phyloP scores from a whole-genome alignment of 2,329 filamentous ascomycete genomes.

The Stylonectria norvegica region DNA sequence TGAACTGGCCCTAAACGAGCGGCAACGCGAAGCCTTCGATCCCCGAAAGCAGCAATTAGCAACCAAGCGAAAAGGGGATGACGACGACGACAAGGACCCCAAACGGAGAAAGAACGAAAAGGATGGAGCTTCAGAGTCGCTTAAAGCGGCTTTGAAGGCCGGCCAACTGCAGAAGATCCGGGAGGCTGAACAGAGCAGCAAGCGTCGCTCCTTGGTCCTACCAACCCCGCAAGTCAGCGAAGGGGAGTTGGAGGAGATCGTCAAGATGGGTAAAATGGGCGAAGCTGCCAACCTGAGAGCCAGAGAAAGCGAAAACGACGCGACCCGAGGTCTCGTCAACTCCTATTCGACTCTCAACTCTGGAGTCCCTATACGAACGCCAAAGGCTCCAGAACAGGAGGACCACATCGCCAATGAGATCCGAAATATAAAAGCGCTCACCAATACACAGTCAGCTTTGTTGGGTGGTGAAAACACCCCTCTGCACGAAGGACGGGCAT shows the following conservation, averaged over 20 bases:
- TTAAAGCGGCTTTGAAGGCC: slow-evolving; percentile 85
- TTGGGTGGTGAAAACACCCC: slow-evolving; percentile 93
- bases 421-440: slow-evolving; percentile 85
- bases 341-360: slow-evolving; percentile 81
- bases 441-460: slow-evolving; percentile 88
- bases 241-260: slow-evolving; percentile 90
- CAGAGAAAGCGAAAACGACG: slow-evolving; percentile 74
- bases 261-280: slow-evolving; percentile 96
- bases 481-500: slow-evolving; percentile 73
- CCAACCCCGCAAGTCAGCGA: slow-evolving; percentile 91
- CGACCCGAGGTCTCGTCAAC: slow-evolving; percentile 80
- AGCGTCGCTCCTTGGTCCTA: slow-evolving; percentile 76
- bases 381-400: slow-evolving; percentile 85
- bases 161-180: slow-evolving; percentile 92
- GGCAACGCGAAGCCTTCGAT: slow-evolving; percentile 80
- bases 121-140: slow-evolving; percentile 69
- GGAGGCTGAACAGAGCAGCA: slow-evolving; percentile 95
- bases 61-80: slow-evolving; percentile 91
- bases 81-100: slow-evolving; percentile 75
- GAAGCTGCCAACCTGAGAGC: slow-evolving; percentile 77
- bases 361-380: slow-evolving; percentile 85
- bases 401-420: slow-evolving; percentile 97
- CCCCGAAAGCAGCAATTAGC: slow-evolving; percentile 86
- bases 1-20: slow-evolving; percentile 77
- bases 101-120: slow-evolving; percentile 91